A percentile compares a stretch with the other conserved stretches of the same genome.
phyloP scores from a whole-genome alignment of 495 filamentous ascomycete species.

The Xylaria acuta region DNA sequence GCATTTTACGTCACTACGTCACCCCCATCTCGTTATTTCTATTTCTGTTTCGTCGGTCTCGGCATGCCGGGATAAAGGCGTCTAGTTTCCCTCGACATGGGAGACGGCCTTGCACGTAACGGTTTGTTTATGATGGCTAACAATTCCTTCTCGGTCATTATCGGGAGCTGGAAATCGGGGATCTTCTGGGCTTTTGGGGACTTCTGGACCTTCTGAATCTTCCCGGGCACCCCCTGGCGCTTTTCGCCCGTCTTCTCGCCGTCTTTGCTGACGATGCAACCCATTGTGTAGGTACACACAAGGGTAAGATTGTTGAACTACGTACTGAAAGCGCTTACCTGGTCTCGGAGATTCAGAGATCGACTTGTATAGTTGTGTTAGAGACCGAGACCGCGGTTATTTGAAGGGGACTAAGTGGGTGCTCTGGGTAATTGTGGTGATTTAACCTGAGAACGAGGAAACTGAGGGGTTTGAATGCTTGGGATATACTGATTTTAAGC shows the following conservation, averaged over 20 bases:
- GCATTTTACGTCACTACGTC: too few relatives aligned
- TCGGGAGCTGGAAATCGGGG: too few relatives aligned
- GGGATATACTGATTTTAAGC: not conserved
- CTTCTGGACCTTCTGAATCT: not conserved
- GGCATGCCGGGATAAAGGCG: too few relatives aligned
- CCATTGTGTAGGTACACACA: not conserved
- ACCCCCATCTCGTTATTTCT: too few relatives aligned
- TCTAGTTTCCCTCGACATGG: not conserved
- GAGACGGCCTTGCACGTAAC: not conserved
- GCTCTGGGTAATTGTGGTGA: not conserved
- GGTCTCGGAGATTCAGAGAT: not conserved
- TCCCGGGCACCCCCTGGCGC: not conserved
- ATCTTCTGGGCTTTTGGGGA: not conserved
- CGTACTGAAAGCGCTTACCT: not conserved
- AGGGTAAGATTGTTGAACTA: not conserved
- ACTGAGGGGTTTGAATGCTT: not conserved
- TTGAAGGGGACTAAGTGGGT: not conserved
- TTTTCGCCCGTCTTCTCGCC: not conserved
- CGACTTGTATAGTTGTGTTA: not conserved
- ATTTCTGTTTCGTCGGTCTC: too few relatives aligned
- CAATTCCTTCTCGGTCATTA: not conserved
- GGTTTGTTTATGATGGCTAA: not conserved
- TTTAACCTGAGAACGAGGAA: not conserved
- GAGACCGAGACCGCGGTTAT: not conserved
- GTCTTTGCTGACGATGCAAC: conserved; percentile 7